These are phyloP conservation scores for Usnea hakonensis DNA, from an alignment of 495 filamentous ascomycete species.

Conservation along the genomic window DNA sequence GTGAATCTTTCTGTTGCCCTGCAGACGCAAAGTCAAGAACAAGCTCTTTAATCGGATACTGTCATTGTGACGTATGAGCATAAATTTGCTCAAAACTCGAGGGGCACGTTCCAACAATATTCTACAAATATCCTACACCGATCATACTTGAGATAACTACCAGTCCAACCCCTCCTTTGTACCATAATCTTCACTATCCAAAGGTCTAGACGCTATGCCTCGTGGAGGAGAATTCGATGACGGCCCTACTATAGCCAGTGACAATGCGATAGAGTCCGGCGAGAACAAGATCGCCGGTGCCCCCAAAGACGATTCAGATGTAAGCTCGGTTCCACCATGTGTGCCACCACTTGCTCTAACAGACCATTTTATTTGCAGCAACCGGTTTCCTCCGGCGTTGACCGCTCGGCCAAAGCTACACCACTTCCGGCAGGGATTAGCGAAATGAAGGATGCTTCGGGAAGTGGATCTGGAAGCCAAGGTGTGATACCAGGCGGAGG, in stretches of 20 bases:
- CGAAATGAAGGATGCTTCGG: conserved; percentile 23
- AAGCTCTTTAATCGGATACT: neutral
- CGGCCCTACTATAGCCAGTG: conserved; percentile 37
- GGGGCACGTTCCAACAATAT: neutral
- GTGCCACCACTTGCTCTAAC: neutral
- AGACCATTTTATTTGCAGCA: neutral
- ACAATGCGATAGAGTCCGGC: conserved; percentile 43
- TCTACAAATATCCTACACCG: neutral
- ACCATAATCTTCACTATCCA: neutral
- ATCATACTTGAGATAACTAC: neutral
- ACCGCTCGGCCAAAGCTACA: conserved; percentile 37
- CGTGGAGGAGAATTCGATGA: conserved; percentile 46
- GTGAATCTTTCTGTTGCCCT: neutral
- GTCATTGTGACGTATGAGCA: conserved; percentile 1
- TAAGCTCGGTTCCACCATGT: neutral
- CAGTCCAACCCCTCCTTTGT: neutral
- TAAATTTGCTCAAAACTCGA: neutral
- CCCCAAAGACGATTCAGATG: conserved; percentile 19
- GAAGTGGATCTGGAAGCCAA: conserved; percentile 21
- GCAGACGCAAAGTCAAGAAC: neutral
- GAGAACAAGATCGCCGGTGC: conserved; percentile 30
- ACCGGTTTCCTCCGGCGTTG: conserved; percentile 27
- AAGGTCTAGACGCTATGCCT: conserved; percentile 34
- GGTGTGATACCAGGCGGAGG: conserved; percentile 30
- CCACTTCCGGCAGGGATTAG: conserved; percentile 36